Base-by-base conservation (phyloP, 352 stramenopile genomes). In the Phytophthora tubulina region DNA sequence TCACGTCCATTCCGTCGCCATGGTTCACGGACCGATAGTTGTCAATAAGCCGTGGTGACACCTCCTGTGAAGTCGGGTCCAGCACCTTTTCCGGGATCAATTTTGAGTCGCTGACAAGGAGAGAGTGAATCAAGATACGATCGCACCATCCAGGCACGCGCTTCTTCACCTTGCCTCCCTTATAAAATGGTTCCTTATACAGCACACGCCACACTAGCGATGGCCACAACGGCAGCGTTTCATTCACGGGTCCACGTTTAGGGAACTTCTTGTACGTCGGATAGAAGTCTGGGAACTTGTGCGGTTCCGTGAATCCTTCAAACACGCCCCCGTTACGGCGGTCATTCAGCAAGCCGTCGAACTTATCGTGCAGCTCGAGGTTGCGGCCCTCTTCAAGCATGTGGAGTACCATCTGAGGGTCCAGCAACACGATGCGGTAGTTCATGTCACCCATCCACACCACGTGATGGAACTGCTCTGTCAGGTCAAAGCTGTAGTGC, bases 361-460 rank as follows among this genome's bases (percentile, higher is more conserved):
- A 92, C 56, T 94, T 92, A 53, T 96, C 88, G 74, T 95, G 88
- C 0, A 96, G 72, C 67, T 94, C 88, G 2, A 84, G 70, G 50
- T 91, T 92, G 6, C 85, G 86, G 0, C 86, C 81, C 55, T 92
- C 84, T 31, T 87, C 80, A n/a, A 96, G 73, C 84, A 96, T 91
- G 54, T 91, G 80, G 32, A 94, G 73, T 35, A 94, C 88, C 65
- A 90, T 89, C 32, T 90, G 77, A 42, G 86, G 83, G 55, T 93
- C 84, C 55, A 93, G 45, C 15, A 90, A 75, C 10, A 95, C 85
- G 64, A 95, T 93, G 27, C 87, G 85, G 70, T 96, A 96, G 73
- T 96, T 96, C 74, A 96, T 84, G 57, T 97, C 89, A 15, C 91
- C 91, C 84, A 95, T 95, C 91, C 91, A 97, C 7, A 97, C 81